A percentile compares a stretch with the other conserved stretches of the same genome.
These are phyloP conservation scores for Saccharomycopsis guyanensis DNA, from an alignment of 805 yeast species.

Conservation along the genomic window DNA sequence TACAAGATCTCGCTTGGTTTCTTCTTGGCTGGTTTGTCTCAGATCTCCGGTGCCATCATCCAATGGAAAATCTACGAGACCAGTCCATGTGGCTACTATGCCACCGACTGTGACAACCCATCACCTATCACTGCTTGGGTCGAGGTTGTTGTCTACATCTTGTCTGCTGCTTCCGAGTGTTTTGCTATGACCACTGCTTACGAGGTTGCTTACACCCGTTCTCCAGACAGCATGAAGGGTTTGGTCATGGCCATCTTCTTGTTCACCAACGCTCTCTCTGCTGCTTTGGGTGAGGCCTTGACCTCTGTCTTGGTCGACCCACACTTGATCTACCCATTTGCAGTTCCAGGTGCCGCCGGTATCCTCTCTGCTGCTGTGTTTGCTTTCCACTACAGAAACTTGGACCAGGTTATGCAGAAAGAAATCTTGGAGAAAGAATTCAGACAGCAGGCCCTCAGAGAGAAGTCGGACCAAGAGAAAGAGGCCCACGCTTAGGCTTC, in stretches of 20 bases:
- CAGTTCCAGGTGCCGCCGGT: constrained; percentile 33
- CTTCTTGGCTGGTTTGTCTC: constrained; percentile 38
- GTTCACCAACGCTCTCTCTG: constrained; percentile 13
- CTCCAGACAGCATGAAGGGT: constrained; percentile 44
- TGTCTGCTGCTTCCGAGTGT: constrained; percentile 47
- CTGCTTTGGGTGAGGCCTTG: constrained; percentile 28
- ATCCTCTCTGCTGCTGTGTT: constrained; percentile 29
- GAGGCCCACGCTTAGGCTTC: background rate
- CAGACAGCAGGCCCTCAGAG: constrained; percentile 25
- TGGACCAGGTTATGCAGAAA: constrained; percentile 34
- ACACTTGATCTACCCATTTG: constrained; percentile 34
- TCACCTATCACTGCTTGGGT: constrained; percentile 30
- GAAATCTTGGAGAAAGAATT: constrained; percentile 23
- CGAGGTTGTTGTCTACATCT: constrained; percentile 25
- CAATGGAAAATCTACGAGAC: constrained; percentile 41
- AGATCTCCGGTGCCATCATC: constrained; percentile 42
- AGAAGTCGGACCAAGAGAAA: background rate
- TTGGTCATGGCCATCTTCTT: constrained; percentile 37
- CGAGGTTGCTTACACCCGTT: constrained; percentile 46
- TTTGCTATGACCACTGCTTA: constrained; percentile 45
- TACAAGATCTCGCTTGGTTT: constrained; percentile 42
- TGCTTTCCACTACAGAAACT: constrained; percentile 31
- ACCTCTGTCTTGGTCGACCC: constrained; percentile 37
- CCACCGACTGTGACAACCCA: constrained; percentile 24
- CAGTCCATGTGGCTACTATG: constrained; percentile 43